Evolutionary conservation across 306 rosid genomes (phyloP).

Genomic region (Vigna mungo): DNA sequence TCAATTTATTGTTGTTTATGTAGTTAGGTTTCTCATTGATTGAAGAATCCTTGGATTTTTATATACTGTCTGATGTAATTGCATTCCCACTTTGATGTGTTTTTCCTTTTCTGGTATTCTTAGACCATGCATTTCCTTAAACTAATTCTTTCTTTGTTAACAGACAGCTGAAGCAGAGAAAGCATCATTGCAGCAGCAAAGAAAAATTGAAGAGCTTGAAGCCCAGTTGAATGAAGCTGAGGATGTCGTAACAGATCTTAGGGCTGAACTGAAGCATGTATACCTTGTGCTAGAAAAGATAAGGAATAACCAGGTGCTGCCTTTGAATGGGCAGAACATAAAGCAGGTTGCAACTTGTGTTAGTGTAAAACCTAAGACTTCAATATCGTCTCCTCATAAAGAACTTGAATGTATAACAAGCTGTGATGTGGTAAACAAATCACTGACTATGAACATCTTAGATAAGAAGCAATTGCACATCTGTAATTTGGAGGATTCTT

Average conservation of each 20-base stretch:
- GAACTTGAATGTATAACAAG: conserved; percentile 42
- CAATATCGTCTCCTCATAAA: conserved; percentile 40
- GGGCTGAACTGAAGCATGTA: conserved; percentile 63
- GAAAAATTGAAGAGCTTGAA: conserved; percentile 73
- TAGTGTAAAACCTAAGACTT: conserved; percentile 31
- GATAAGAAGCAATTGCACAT: conserved; percentile 42
- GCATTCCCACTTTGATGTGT: conserved; percentile 8
- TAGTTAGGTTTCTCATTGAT: conserved; percentile 4
- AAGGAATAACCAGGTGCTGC: conserved; percentile 48
- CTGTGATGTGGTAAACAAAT: conserved; percentile 46
- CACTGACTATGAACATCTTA: conserved; percentile 30
- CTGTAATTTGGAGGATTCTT: conserved; percentile 50
- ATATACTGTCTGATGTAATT: conserved; percentile 6
- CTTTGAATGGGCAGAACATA: conserved; percentile 41
- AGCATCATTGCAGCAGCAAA: conserved; percentile 56
- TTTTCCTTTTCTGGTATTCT: conserved; percentile 11
- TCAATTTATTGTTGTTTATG: not conserved
- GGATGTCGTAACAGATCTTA: conserved; percentile 72
- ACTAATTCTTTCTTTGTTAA: conserved; percentile 29
- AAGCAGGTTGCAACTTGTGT: conserved; percentile 45
- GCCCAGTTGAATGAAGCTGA: conserved; percentile 79
- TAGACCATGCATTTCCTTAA: conserved; percentile 5
- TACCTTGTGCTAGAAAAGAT: conserved; percentile 55
- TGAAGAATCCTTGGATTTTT: conserved; percentile 26
- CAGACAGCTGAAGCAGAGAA: conserved; percentile 67